These are phyloP conservation scores for Phoenix dactylifera DNA, from an alignment of 176 grass and related monocot species.

Conservation along the genomic window DNA sequence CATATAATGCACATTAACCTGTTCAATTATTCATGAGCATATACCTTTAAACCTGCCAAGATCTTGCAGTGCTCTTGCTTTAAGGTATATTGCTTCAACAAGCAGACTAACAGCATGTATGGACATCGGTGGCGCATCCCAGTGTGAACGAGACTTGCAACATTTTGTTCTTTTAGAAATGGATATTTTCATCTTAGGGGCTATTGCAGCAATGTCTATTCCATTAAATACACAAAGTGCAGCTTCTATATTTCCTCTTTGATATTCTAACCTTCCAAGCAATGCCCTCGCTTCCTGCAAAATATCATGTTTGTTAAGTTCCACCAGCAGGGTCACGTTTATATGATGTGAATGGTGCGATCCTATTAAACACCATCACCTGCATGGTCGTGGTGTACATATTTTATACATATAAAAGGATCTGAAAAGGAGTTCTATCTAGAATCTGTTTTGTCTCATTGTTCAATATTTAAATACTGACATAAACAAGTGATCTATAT, in stretches of 20 bases:
- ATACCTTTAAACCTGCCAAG: slow-evolving; percentile 86
- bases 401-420: too few relatives aligned
- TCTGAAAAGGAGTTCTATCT: too few relatives aligned
- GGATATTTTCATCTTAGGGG: slow-evolving; percentile 74
- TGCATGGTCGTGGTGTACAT: too few relatives aligned
- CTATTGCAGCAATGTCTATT: slow-evolving; percentile 66
- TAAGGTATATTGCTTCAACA: slow-evolving; percentile 83
- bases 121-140: slow-evolving; percentile 61
- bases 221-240: slow-evolving; percentile 78
- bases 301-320: slow-evolving; percentile 18
- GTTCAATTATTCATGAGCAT: too few relatives aligned
- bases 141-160: slow-evolving; percentile 37
- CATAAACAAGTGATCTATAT: too few relatives aligned
- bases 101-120: slow-evolving; percentile 76
- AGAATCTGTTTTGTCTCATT: too few relatives aligned
- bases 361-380: too few relatives aligned
- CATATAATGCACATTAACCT: too few relatives aligned
- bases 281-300: slow-evolving; percentile 91
- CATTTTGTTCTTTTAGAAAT: slow-evolving; percentile 59
- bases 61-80: slow-evolving; percentile 85
- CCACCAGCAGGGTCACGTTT: background rate
- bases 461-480: too few relatives aligned
- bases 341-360: too few relatives aligned
- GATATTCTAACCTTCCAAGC: slow-evolving; percentile 91
- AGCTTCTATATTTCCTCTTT: slow-evolving; percentile 74